Percentiles rank a stretch among this genome's conserved stretches.
These are phyloP conservation scores for Stachybotrys elegans DNA, from an alignment of 2,329 filamentous ascomycete species.

Conservation along the genomic window DNA sequence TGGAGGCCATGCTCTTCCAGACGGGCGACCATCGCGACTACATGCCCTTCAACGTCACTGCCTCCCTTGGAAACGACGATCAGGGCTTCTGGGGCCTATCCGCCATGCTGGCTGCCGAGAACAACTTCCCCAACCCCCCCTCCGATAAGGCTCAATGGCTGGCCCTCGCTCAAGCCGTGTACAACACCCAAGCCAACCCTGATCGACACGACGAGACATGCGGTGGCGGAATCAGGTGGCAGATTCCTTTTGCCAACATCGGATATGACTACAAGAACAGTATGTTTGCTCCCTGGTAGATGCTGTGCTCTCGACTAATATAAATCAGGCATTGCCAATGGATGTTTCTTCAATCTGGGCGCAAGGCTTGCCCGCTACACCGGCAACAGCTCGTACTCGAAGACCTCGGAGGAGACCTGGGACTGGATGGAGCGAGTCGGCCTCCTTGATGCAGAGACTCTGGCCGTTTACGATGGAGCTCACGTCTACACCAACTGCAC, in stretches of 20 bases:
- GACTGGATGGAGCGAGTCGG: constrained; percentile 54
- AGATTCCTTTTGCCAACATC: constrained; percentile 68
- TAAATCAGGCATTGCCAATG: constrained; percentile 53
- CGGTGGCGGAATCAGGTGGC: constrained; percentile 67
- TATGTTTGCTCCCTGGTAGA: no score
- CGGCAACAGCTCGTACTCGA: constrained; percentile 56
- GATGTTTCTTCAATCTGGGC: constrained; percentile 60
- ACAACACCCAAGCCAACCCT: constrained; percentile 47
- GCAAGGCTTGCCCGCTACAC: constrained; percentile 69
- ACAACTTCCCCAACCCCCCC: constrained; percentile 50
- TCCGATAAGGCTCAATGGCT: constrained; percentile 46
- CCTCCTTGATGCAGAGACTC: constrained; percentile 54
- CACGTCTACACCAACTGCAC: constrained; percentile 49
- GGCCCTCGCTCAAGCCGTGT: constrained; percentile 59
- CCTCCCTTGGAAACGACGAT: constrained; percentile 57
- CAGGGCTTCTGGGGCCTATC: constrained; percentile 64
- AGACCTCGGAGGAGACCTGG: constrained; percentile 60
- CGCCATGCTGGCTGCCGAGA: constrained; percentile 55
- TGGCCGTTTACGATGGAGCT: constrained; percentile 56
- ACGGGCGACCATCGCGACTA: constrained; percentile 47
- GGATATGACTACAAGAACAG: constrained; percentile 74
- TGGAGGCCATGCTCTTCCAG: constrained; percentile 47
- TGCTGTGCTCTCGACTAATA: no score
- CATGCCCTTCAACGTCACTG: constrained; percentile 50
- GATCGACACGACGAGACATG: constrained; percentile 53